Evolutionary conservation across 2,329 filamentous ascomycete species (phyloP), one percentile per base, ranked within the genome.

Genomic region (Fusarium keratoplasticum): DNA sequence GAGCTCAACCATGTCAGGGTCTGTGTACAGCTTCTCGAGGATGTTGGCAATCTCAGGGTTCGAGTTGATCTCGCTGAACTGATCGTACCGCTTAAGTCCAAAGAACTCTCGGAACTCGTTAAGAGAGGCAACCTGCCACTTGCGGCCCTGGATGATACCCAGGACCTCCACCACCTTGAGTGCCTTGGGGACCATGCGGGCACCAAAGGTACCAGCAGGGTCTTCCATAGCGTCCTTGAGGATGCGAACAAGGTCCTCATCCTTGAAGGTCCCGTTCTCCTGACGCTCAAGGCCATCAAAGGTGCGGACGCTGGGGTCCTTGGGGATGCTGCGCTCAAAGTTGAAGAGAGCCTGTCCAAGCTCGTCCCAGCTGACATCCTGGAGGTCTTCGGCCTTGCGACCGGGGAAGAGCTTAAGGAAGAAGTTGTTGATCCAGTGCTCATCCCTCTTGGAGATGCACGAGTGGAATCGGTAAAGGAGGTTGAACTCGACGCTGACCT

Each of bases 401-500:
- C 72, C 76, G 0, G 75, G 75, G 69, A 77, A 78, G 1, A 77
- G 72, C 63, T 77, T 74, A 27, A 75, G 74, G 77, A 89, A 89
- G 72, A 87, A 83, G 16, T 87, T 83, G 54, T 91, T 86, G 20
- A 89, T 89, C 90, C 90, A 93, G 44, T 85, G 83, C 76, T 92
- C 89, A 70, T 93, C 91, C 25, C 86, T 86, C 71, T 87, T 83
- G 5, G 88, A 90, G 60, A 92, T 88, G 47, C 87, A 88, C 2
- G 87, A 89, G 80, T 93, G 91, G 86, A 90, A 93, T 29, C 91
- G 85, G 77, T 93, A 93, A 2, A 93, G 84, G 31, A 93, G 83
- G 69, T 93, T 93, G 82, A 93, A 93, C 79, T 93, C 91, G 4
- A 89, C 90, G 47, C 88, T 91, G 54, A 92, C 90, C 74, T 92